Evolutionary conservation across 2,329 filamentous ascomycete species (phyloP), one percentile per base, ranked within the genome.

Genomic region (Ophiostoma montium): DNA sequence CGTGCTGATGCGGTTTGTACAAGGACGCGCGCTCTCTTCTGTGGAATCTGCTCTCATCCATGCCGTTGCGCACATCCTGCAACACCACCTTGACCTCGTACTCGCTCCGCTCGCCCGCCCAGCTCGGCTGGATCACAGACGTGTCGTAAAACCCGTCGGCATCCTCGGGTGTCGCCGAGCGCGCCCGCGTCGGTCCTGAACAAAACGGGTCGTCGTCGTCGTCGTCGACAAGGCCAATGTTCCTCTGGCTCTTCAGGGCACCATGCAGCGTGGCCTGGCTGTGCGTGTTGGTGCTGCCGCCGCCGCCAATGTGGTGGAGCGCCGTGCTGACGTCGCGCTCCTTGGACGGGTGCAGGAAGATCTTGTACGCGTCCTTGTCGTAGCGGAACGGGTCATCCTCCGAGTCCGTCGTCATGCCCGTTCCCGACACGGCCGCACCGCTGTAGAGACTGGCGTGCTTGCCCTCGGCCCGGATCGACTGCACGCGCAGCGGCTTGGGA

Each of bases 381-480:
- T 71, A 74, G 44, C 62, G 62, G 58, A 74, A 74, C 0, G 67
- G 70, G 36, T 73, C 69, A 1, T 62, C 58, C 31, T 63, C 63
- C 0, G 65, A 67, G 6, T 61, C 64, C 23, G 62, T 63, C 3
- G 59, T 60, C 35, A 52, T 36, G 10, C 54, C 56, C 5, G 50
- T 54, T 10, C 59, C 58, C 21, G 49, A 64, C 36, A 51, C 59
- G 56, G n/a, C 62, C 55, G 47, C 57, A 38, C 53, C 57, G 45
- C 53, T 58, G 18, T 47, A 49, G n/a, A 53, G 41, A 21, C 56
- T 55, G 5, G n/a, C 18, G 35, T 49, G 52, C 13, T 45, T 55
- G 10, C 16, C 46, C 5, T 52, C 48, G 13, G 15, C 35, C 9
- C 30, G 41, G 36, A 55, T 45, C 2, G 53, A 55, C 48, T 51